Conservation (phyloP, 2,329 filamentous ascomycete species). For the Dactylonectria macrodidyma region DNA sequence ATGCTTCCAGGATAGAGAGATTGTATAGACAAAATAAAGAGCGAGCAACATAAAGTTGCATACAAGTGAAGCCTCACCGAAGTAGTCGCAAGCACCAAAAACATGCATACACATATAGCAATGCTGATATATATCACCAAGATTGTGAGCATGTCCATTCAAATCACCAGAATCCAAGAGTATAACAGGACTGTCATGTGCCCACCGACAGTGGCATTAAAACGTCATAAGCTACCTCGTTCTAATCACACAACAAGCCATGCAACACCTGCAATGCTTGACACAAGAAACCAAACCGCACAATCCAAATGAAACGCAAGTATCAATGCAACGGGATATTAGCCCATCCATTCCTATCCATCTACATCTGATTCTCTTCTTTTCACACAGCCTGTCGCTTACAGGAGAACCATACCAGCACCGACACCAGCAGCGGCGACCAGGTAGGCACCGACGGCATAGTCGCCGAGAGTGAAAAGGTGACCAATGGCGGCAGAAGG, state of each 20-base stretch:
- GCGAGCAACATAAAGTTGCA: too few species aligned
- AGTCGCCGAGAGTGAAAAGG: slow-evolving; percentile 62
- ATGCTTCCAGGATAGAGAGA: too few species aligned
- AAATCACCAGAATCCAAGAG: background rate
- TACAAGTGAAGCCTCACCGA: too few species aligned
- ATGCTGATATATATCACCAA: too few species aligned
- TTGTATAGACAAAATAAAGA: too few species aligned
- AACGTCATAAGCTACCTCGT: slow-evolving; percentile 43
- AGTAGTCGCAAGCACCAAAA: too few species aligned
- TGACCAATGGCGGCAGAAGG: slow-evolving; percentile 54
- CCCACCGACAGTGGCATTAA: slow-evolving; percentile 44
- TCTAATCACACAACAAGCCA: slow-evolving; percentile 45
- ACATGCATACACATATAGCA: too few species aligned
- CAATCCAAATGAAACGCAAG: slow-evolving; percentile 36
- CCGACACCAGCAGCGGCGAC: slow-evolving; percentile 67
- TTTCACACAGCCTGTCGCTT: slow-evolving; percentile 47
- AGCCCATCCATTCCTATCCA: slow-evolving; percentile 35
- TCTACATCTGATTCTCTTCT: slow-evolving; percentile 19
- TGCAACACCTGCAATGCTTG: slow-evolving; percentile 49
- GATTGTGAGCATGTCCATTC: background rate
- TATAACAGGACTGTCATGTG: slow-evolving; percentile 34
- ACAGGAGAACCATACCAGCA: slow-evolving; percentile 69
- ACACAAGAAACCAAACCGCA: slow-evolving; percentile 43
- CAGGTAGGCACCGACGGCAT: slow-evolving; percentile 66
- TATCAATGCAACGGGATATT: slow-evolving; percentile 38